Conservation (phyloP, 495 filamentous ascomycete genomes). For the Penicillium turbatum region DNA sequence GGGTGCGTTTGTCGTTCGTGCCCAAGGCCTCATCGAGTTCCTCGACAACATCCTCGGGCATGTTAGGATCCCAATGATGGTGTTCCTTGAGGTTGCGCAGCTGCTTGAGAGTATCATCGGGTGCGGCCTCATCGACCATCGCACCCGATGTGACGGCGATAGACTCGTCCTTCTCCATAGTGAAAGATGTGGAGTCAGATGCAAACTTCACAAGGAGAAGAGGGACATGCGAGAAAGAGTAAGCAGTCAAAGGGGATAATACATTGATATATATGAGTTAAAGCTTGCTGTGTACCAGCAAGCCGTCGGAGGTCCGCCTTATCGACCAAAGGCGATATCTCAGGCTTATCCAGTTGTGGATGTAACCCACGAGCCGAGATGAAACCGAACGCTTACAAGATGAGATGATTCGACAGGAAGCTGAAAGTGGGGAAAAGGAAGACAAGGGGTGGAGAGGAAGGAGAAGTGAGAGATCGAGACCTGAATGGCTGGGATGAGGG, state of each 20-base stretch:
- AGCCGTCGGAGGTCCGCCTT: constrained; percentile 19
- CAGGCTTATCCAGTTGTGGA: constrained; percentile 3
- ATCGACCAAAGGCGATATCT: constrained; percentile 12
- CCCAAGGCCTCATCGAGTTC: constrained; percentile 58
- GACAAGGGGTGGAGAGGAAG: neutral
- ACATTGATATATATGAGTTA: neutral
- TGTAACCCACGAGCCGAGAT: constrained; percentile 12
- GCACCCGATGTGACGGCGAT: constrained; percentile 24
- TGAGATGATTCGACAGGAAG: constrained; percentile 8
- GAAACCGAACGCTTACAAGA: neutral
- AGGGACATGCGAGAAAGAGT: constrained; percentile 35
- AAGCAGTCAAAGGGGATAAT: neutral
- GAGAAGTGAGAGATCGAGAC: neutral
- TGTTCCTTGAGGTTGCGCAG: constrained; percentile 50
- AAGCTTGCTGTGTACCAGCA: neutral
- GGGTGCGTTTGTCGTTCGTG: constrained; percentile 48
- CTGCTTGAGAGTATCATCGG: constrained; percentile 41
- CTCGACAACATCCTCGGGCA: constrained; percentile 57
- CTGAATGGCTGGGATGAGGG: neutral
- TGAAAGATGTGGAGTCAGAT: constrained; percentile 5
- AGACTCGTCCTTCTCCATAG: constrained; percentile 32
- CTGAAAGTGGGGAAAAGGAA: neutral
- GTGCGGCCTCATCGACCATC: constrained; percentile 35
- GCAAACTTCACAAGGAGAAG: constrained; percentile 29
- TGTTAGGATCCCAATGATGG: constrained; percentile 66